These are phyloP conservation scores for Alternaria sp. DNA, from an alignment of 2,329 filamentous ascomycete genomes.

Conservation along the genomic window DNA sequence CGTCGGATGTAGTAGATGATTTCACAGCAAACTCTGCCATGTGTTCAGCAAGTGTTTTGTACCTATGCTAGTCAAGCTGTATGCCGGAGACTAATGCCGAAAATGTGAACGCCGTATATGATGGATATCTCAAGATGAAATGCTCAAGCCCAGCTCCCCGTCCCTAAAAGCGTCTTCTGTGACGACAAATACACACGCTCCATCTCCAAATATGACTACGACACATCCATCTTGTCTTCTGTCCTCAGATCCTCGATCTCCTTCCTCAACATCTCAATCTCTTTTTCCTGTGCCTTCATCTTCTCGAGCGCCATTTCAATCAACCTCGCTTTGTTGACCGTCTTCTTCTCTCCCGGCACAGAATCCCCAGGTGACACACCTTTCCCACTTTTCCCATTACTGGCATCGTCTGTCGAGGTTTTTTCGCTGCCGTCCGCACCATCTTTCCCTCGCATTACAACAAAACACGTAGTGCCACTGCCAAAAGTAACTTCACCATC, in stretches of 20 bases:
- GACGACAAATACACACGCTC: background rate
- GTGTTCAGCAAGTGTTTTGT: background rate
- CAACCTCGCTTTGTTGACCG: constrained; percentile 42
- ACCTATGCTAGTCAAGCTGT: background rate
- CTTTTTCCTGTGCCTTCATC: constrained; percentile 40
- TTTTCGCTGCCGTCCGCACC: constrained; percentile 7
- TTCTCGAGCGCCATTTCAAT: constrained; percentile 46
- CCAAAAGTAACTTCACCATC: constrained; percentile 46
- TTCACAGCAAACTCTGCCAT: background rate
- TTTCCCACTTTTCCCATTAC: constrained; percentile 13
- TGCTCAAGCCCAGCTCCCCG: background rate
- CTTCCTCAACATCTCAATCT: constrained; percentile 39
- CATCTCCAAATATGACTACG: constrained; percentile 2
- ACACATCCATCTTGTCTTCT: constrained; percentile 36
- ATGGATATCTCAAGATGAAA: constrained; percentile 11
- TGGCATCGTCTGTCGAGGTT: background rate
- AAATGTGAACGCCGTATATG: constrained; percentile 4
- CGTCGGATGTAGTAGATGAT: background rate
- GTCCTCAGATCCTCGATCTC: constrained; percentile 33
- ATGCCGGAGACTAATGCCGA: background rate
- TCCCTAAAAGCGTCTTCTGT: background rate
- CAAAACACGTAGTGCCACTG: constrained; percentile 43
- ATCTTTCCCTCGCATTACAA: constrained; percentile 35
- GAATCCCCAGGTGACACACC: background rate
- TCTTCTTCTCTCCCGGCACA: constrained; percentile 33